Base-by-base conservation (phyloP, 805 yeast genomes). In the Teunomyces lycoperdinae region DNA sequence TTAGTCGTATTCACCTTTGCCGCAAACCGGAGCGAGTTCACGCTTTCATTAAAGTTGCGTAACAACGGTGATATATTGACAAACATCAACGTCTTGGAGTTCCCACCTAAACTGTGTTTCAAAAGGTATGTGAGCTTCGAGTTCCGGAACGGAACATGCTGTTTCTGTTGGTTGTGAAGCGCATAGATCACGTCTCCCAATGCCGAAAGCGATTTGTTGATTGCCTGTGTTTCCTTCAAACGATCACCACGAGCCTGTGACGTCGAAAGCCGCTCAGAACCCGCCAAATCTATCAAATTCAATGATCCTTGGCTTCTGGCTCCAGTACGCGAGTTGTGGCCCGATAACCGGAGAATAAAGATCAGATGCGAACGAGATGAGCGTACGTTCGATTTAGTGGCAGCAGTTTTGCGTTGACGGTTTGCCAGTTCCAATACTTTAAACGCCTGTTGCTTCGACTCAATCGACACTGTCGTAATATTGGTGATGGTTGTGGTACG, bases 281-380 rank as follows among this genome's bases (percentile, higher is more conserved):
- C 99, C 0, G 99, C 99, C 47, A 92, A 72, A 67, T 92, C 99
- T 43, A 94, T 83, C 46, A 92, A 69, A 59, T 92, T 91, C 48
- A 92, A 70, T 1, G 79, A 75, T 9, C 97, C 94, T n/a, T 60
- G 54, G 43, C 68, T 57, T 1, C 52, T 50, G 27, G 79, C 79
- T 0, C 80, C 79, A 0, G 85, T 80, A 8, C 58, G 57, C 1
- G 52, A 14, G 58, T 87, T 81, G 3, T 42, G 45, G 0, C 96
- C 95, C 2, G 61, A 48, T 10, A 92, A 68, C 13, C 74, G 68
- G 2, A 94, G 70, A 9, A 80, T 83, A 56, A 88, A 90, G 0
- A 92, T 84, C 3, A 88, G 84, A 63, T 92, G 99, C 0, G 98
- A 92, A 57, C 99, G 77, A 0, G 98, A 92, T 1, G 97, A 91